Evolutionary conservation across 495 filamentous ascomycete species (phyloP).

Genomic region (Penicillium herquei): DNA sequence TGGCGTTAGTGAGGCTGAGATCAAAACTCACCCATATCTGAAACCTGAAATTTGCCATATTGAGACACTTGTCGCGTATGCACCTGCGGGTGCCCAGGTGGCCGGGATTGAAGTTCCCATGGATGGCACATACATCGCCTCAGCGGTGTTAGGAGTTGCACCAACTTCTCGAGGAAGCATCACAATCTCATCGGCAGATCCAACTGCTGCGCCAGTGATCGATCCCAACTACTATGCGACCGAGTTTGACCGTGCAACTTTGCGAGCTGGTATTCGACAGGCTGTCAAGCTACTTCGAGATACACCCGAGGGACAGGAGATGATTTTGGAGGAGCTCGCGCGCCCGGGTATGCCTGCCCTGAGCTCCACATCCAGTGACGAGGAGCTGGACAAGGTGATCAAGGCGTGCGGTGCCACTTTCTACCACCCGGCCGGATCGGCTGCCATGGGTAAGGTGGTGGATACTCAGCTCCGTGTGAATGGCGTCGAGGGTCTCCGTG

Average conservation of each 20-base stretch:
- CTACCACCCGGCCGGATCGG: constrained; percentile 31
- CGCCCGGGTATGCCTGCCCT: constrained; percentile 17
- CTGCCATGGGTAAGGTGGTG: constrained; percentile 42
- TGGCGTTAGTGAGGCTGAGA: constrained; percentile 9
- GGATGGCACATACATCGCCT: constrained; percentile 39
- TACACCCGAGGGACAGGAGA: constrained; percentile 16
- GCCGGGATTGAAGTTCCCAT: constrained; percentile 22
- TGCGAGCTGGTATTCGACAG: constrained; percentile 24
- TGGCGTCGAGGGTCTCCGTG: constrained; percentile 36
- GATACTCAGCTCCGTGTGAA: constrained; percentile 35
- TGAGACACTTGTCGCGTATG: constrained; percentile 29
- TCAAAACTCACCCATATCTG: constrained; percentile 15
- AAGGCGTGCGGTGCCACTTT: constrained; percentile 20
- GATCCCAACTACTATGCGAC: constrained; percentile 46
- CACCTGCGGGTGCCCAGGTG: constrained; percentile 18
- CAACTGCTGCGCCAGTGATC: constrained; percentile 29
- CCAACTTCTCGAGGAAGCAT: constrained; percentile 44
- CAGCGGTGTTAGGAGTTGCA: constrained; percentile 26
- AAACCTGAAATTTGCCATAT: constrained; percentile 6
- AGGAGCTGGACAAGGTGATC: constrained; percentile 27
- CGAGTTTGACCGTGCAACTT: constrained; percentile 26
- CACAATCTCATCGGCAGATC: constrained; percentile 32
- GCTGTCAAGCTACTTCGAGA: constrained; percentile 9
- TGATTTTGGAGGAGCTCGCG: constrained; percentile 22
- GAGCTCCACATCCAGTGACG: constrained; percentile 23